Evolutionary conservation across 139 green algal species (phyloP).

Genomic region (Diplosphaera chodatii): DNA sequence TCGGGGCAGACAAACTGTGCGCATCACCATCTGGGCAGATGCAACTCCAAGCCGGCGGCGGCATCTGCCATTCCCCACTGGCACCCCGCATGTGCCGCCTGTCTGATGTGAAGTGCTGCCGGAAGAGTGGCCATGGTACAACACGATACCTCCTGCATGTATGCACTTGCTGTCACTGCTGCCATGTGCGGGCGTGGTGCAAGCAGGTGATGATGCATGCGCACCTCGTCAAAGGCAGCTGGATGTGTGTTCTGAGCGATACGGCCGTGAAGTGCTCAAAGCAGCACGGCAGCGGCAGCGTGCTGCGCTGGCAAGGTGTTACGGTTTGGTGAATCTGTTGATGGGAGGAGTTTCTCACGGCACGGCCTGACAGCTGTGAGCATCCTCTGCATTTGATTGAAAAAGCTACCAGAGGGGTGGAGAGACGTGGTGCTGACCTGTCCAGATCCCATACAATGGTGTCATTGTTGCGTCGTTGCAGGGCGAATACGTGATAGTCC

Average conservation of each 20-base stretch:
- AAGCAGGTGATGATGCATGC: conserved; percentile 5
- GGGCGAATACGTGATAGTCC: conserved; percentile 43
- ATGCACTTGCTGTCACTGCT: too few species aligned
- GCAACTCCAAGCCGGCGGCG: conserved; percentile 33
- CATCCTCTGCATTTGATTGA: too few species aligned
- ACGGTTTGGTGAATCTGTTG: not conserved
- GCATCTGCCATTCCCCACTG: conserved; percentile 19
- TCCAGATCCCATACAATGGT: conserved; percentile 34
- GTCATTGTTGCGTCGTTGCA: not conserved
- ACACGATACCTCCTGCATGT: conserved; percentile 36
- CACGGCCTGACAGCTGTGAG: too few species aligned
- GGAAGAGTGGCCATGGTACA: conserved; percentile 15
- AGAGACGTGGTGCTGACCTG: not conserved
- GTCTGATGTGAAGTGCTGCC: conserved; percentile 37
- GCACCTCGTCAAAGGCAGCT: not conserved
- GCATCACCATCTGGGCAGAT: conserved; percentile 7
- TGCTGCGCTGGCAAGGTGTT: conserved; percentile 6
- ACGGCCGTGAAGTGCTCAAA: conserved; percentile 10
- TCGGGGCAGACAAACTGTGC: too few species aligned
- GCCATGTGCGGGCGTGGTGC: too few species aligned
- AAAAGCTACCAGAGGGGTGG: not conserved
- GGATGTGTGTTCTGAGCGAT: not conserved
- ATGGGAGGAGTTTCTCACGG: too few species aligned
- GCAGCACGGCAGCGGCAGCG: conserved; percentile 32
- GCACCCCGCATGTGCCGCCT: conserved; percentile 34